phyloP scores from a whole-genome alignment of 148 eudicot genomes.

The Vaccinium myrtillus region DNA sequence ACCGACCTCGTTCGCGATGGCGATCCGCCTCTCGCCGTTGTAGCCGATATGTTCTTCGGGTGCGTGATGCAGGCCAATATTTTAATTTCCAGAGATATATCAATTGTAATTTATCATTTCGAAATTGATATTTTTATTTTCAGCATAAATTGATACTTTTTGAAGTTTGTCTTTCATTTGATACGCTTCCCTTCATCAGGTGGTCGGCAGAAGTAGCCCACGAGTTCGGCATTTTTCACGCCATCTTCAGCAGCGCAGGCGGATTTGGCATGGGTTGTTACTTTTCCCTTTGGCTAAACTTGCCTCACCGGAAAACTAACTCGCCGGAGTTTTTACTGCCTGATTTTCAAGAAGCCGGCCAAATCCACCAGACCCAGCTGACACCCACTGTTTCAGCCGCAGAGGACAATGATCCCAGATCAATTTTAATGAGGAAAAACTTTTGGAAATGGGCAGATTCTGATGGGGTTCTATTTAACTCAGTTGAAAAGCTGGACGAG shows the following conservation, averaged over 20 bases:
- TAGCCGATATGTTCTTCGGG: conserved; percentile 54
- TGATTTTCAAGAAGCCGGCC: conserved; percentile 44
- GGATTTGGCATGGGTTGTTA: conserved; percentile 49
- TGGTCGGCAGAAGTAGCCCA: conserved; percentile 32
- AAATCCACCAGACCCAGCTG: conserved; percentile 36
- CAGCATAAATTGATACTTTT: no score
- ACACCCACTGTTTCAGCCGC: conserved; percentile 25
- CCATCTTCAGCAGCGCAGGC: conserved; percentile 33
- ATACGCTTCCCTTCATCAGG: conserved; percentile 9
- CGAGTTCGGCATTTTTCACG: conserved; percentile 39
- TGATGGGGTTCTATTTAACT: conserved; percentile 44
- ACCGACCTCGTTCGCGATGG: conserved; percentile 20
- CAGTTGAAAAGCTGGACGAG: conserved; percentile 44
- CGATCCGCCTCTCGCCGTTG: conserved; percentile 41
- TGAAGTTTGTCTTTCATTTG: conserved; percentile 7
- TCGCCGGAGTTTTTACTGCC: conserved; percentile 26
- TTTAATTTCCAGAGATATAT: no score
- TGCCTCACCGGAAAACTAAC: conserved; percentile 33
- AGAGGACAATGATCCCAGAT: conserved; percentile 29
- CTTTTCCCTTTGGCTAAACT: conserved; percentile 38
- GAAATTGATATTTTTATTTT: no score
- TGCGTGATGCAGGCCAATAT: conserved; percentile 6
- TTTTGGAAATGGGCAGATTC: conserved; percentile 32
- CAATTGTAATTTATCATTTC: no score
- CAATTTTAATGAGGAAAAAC: conserved; percentile 25